Evolutionary conservation across 2,329 filamentous ascomycete species (phyloP).

Genomic region (Magnaporthiopsis incrustans): DNA sequence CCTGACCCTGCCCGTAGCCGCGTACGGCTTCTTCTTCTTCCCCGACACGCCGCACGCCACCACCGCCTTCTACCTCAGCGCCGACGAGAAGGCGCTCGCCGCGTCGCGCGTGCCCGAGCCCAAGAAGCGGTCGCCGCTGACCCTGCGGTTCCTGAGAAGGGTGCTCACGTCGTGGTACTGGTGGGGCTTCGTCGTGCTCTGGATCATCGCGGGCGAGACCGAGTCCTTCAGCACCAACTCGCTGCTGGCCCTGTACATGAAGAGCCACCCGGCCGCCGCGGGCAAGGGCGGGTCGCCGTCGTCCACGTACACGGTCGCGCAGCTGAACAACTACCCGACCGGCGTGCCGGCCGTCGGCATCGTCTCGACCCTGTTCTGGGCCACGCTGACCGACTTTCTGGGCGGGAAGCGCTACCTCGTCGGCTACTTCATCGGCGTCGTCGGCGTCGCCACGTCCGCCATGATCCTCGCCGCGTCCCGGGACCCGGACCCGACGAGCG

Average conservation of each 20-base stretch:
- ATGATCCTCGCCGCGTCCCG: constrained; percentile 50
- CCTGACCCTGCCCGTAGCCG: constrained; percentile 46
- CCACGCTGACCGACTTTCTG: constrained; percentile 57
- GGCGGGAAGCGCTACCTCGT: constrained; percentile 57
- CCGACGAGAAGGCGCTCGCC: constrained; percentile 26
- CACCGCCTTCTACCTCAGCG: constrained; percentile 38
- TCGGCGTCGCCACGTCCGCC: constrained; percentile 51
- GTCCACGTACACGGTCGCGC: constrained; percentile 31
- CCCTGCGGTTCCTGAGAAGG: constrained; percentile 40
- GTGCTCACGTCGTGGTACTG: constrained; percentile 54
- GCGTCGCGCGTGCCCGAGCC: constrained; percentile 27
- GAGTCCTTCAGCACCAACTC: constrained; percentile 63
- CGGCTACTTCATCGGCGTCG: constrained; percentile 59
- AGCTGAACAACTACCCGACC: constrained; percentile 50
- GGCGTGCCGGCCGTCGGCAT: constrained; percentile 50
- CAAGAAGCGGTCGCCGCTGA: constrained; percentile 35
- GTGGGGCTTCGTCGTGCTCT: constrained; percentile 59
- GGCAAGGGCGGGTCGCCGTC: too few species aligned
- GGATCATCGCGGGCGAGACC: constrained; percentile 63
- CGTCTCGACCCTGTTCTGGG: constrained; percentile 58
- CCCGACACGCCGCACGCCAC: constrained; percentile 44
- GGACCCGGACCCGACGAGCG: constrained; percentile 28
- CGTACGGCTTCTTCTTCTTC: constrained; percentile 46
- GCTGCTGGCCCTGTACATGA: constrained; percentile 43
- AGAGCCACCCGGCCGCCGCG: constrained; percentile 32